A percentile compares a stretch with the other conserved stretches of the same genome.
Evolutionary conservation across 2,329 filamentous ascomycete species (phyloP).

Genomic region (Orbilia oligospora): DNA sequence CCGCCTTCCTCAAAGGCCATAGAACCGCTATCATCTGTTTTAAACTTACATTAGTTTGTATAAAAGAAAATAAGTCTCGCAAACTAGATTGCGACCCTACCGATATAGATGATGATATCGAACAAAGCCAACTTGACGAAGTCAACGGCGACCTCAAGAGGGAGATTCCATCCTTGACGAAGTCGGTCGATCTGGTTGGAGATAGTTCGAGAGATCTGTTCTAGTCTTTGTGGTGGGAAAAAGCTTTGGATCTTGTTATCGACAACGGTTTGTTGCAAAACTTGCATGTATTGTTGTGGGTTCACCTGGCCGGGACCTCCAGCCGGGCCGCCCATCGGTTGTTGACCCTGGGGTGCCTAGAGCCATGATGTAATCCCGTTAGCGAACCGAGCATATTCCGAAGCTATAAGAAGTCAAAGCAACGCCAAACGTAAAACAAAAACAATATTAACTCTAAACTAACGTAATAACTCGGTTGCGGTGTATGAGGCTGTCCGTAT

Average conservation of each 20-base stretch:
- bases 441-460: conserved; percentile 30
- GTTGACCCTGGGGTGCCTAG: conserved; percentile 50
- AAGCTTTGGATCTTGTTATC: conserved; percentile 59
- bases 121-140: conserved; percentile 66
- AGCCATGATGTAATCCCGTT: neutral
- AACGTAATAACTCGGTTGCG: conserved; percentile 54
- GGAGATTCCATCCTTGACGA: conserved; percentile 64
- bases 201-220: conserved; percentile 32
- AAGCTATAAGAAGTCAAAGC: conserved; percentile 1
- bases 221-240: conserved; percentile 49
- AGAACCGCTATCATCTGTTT: conserved; percentile 76
- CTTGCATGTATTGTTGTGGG: conserved; percentile 47
- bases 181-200: conserved; percentile 60
- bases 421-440: conserved; percentile 23
- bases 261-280: conserved; percentile 57
- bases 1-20: conserved; percentile 79
- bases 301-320: conserved; percentile 45
- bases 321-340: conserved; percentile 46
- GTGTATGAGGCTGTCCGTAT: conserved; percentile 50
- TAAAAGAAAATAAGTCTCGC: neutral
- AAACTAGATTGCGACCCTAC: conserved; percentile 55
- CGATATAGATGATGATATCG: conserved; percentile 65
- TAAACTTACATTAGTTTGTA: neutral
- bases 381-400: neutral
- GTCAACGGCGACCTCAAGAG: conserved; percentile 65